These are phyloP conservation scores for Sordaria brevicollis DNA, from an alignment of 495 filamentous ascomycete genomes.

Conservation along the genomic window DNA sequence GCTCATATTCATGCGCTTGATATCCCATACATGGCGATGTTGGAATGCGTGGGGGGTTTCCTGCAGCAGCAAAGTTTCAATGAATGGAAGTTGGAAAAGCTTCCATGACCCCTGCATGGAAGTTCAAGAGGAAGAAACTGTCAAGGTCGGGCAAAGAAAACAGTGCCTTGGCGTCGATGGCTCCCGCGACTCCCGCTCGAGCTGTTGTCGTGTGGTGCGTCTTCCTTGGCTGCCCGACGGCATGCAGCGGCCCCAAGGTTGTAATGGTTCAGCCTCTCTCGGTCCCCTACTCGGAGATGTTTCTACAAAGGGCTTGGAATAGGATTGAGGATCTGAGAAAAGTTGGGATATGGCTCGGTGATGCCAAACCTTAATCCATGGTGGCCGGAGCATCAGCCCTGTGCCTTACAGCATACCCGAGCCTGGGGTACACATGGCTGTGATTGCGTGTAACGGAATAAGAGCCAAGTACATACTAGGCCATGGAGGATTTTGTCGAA, in stretches of 20 bases:
- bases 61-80: neutral
- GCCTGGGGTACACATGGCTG: neutral
- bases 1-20: neutral
- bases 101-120: conserved; percentile 15
- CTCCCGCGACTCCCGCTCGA: neutral
- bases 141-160: neutral
- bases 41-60: neutral
- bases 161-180: conserved; percentile 9
- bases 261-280: conserved; percentile 10
- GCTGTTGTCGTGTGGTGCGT: neutral
- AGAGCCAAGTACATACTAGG: neutral
- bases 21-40: neutral
- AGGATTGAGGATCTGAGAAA: conserved; percentile 3
- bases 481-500: neutral
- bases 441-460: neutral
- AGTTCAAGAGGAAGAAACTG: conserved; percentile 1
- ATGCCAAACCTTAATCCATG: conserved; percentile 20
- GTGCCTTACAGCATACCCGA: conserved; percentile 6
- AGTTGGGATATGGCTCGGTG: conserved; percentile 9
- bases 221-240: conserved; percentile 10
- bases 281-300: conserved; percentile 13
- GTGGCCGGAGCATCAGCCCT: neutral
- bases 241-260: conserved; percentile 2
- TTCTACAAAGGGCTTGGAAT: conserved; percentile 23
- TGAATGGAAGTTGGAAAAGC: neutral